Base-by-base conservation (phyloP, 345 rosid genomes). In the Populus pruinosa region DNA sequence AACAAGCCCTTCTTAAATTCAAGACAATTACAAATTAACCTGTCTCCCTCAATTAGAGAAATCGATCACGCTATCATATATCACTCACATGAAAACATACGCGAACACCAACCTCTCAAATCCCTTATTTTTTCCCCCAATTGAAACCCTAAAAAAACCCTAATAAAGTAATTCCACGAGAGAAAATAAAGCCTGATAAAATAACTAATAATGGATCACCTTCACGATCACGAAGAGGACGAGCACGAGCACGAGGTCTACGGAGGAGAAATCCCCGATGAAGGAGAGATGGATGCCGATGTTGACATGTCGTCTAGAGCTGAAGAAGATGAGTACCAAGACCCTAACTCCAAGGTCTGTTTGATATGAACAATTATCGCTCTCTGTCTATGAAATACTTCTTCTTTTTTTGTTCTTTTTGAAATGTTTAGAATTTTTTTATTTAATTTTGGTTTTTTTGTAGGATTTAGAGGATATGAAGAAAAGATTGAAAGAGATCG, bases 391-490 rank as follows among this genome's bases (percentile, higher is more conserved):
- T 53, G 47, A 18, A 55, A 27, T 2, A n/a, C 27, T 10, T 29
- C 25, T 21, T 78, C 38, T 50, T 61, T 71, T 27, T 76, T 25
- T 23, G 6, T 6, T 73, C 29, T 77, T 53, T 38, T 69, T 70
- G 67, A 11, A 72, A 18, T 25, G 38, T 69, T 21, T 65, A 68
- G 21, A 2, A 67, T 49, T n/a, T 62, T 18, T 55, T 63, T 39
- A 38, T 69, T 76, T 25, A 33, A 31, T 64, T 23, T 74, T 20
- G n/a, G 23, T 31, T 18, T 5, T 12, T 56, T 17, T 66, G 23
- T 61, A 96, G 99, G 99, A 96, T 16, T 87, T 96, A 87, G 99
- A 96, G 88, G 98, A 96, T 56, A 96, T 93, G 99, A 96, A 92
- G 90, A 96, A 86, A 82, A 88, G 99, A 72, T 87, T 96, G 74